These are phyloP conservation scores for Erythrophleum ivorense DNA, from an alignment of 331 rosid genomes.

Conservation along the genomic window DNA sequence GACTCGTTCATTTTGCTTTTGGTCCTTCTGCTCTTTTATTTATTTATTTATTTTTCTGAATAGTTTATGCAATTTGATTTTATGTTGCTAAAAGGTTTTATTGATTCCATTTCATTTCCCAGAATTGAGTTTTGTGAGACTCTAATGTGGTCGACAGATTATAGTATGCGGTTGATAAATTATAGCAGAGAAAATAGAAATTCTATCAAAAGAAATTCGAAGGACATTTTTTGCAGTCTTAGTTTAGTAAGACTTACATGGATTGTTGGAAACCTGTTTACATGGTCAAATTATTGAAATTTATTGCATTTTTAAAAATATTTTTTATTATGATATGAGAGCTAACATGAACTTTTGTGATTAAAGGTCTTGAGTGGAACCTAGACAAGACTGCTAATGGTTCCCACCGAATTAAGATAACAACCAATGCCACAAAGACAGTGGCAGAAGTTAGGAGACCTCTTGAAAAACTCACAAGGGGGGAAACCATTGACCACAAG, in stretches of 20 bases:
- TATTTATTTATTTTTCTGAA: neutral
- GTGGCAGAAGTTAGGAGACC: constrained; percentile 84
- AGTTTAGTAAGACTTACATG: neutral
- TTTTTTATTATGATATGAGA: constrained; percentile 8
- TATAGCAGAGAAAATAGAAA: neutral
- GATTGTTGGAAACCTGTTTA: constrained; percentile 23
- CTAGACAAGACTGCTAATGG: constrained; percentile 63
- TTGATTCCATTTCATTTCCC: neutral
- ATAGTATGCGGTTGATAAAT: neutral
- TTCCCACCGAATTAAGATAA: constrained; percentile 72
- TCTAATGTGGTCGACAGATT: neutral
- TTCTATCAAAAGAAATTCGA: neutral
- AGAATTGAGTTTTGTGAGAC: neutral
- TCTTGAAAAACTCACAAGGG: constrained; percentile 78
- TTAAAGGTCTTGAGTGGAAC: constrained; percentile 69
- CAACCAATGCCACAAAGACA: constrained; percentile 83
- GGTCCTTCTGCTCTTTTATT: constrained; percentile 1
- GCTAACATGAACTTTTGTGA: constrained; percentile 44
- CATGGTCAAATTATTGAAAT: neutral
- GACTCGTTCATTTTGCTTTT: neutral
- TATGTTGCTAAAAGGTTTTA: neutral
- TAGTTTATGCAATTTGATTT: neutral
- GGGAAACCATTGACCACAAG: constrained; percentile 61
- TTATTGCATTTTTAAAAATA: constrained; percentile 7
- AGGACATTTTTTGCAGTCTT: neutral